These are phyloP conservation scores for Aspergillus hancockii DNA, from an alignment of 495 filamentous ascomycete species.

Conservation along the genomic window DNA sequence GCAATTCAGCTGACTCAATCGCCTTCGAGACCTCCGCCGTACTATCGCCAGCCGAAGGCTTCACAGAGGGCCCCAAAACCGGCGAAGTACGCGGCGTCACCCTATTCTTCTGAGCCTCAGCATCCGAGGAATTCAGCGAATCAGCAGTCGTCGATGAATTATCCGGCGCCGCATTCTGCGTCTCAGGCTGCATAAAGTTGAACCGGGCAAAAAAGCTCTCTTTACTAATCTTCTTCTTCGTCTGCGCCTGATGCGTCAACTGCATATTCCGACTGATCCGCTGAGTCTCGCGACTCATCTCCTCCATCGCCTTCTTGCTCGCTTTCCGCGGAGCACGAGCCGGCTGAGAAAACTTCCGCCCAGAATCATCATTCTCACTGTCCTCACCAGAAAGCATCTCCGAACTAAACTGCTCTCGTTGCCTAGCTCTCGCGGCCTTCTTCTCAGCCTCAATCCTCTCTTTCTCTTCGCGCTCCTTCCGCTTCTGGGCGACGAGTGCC, in stretches of 20 bases:
- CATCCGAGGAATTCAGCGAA: constrained; percentile 51
- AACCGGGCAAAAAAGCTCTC: constrained; percentile 82
- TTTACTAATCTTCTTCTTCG: constrained; percentile 89
- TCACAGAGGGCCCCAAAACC: constrained; percentile 27
- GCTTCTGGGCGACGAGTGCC: constrained; percentile 70
- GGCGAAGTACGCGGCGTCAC: constrained; percentile 56
- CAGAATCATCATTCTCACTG: constrained; percentile 56
- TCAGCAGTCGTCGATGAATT: constrained; percentile 45
- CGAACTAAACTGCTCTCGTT: constrained; percentile 38
- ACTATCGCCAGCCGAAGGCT: constrained; percentile 24
- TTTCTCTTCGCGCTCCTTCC: constrained; percentile 64
- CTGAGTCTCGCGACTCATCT: constrained; percentile 92
- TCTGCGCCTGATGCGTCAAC: constrained; percentile 83
- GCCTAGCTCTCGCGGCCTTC: constrained; percentile 41
- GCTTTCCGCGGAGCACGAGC: constrained; percentile 77
- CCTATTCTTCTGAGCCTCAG: constrained; percentile 40
- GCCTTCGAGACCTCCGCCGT: constrained; percentile 12
- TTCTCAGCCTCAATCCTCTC: constrained; percentile 61
- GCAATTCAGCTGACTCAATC: constrained; percentile 15
- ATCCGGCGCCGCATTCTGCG: constrained; percentile 19
- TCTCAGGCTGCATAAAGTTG: constrained; percentile 59
- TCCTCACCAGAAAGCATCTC: constrained; percentile 36
- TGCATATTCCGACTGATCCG: constrained; percentile 87
- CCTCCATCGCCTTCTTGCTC: constrained; percentile 93
- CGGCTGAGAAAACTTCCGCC: constrained; percentile 61